Percentiles rank a stretch among this genome's conserved stretches.
Evolutionary conservation across 2,329 filamentous ascomycete genomes (phyloP).

Genomic region (Penicillium italicum): DNA sequence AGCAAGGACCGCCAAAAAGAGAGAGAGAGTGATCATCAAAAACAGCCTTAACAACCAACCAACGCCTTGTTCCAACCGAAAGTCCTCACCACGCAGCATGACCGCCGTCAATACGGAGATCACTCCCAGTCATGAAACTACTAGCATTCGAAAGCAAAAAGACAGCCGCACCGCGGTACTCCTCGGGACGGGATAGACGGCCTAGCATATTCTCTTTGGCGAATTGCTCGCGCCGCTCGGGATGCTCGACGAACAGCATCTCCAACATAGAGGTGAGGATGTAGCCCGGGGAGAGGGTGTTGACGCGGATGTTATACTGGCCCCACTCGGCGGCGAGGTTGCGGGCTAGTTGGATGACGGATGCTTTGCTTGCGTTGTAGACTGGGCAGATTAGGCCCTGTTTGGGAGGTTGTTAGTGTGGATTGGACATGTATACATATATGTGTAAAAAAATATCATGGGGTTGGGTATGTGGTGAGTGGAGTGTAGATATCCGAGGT

Average conservation of each 20-base stretch:
- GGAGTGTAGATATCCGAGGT: no score
- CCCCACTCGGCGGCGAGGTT: conserved; percentile 1
- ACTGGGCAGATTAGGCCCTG: conserved; percentile 14
- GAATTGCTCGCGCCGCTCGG: background rate
- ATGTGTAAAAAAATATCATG: no score
- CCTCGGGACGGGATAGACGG: background rate
- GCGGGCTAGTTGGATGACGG: background rate
- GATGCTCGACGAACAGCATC: background rate
- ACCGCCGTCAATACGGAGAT: conserved; percentile 8
- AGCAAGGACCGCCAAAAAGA: background rate
- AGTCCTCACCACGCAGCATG: conserved; percentile 1
- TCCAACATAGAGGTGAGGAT: background rate
- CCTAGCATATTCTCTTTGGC: conserved; percentile 3
- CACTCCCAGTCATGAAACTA: conserved; percentile 8
- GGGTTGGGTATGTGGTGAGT: no score
- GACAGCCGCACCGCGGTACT: conserved; percentile 2
- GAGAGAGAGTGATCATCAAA: no score
- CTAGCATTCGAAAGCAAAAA: conserved; percentile 7
- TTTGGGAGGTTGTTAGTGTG: background rate
- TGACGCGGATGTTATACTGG: conserved; percentile 7
- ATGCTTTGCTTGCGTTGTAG: conserved; percentile 2
- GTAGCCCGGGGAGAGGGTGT: conserved; percentile 7
- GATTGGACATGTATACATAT: no score
- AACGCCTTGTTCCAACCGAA: no score
- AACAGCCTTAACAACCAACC: background rate